Conservation (phyloP, 1,284 basidiomycete genomes). For the Cutaneotrichosporon cavernicola region DNA sequence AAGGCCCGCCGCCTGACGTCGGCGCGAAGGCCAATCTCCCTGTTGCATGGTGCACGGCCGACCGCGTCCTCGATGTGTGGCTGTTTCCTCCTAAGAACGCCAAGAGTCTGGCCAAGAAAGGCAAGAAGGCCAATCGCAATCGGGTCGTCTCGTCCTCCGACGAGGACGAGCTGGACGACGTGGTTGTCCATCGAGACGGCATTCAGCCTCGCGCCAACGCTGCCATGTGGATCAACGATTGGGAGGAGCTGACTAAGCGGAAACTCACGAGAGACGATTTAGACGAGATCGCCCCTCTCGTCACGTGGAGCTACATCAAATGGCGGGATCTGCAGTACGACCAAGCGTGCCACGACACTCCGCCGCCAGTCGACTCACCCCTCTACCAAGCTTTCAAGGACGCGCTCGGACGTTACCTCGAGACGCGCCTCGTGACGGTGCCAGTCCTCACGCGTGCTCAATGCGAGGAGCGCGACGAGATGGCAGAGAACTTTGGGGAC, state of each 20-base stretch:
- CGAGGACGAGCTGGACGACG: constrained; percentile 10
- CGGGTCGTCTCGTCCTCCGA: constrained; percentile 14
- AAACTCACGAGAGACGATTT: constrained; percentile 60
- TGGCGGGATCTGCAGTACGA: constrained; percentile 89
- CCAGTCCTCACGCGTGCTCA: constrained; percentile 54
- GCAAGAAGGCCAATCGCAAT: constrained; percentile 21
- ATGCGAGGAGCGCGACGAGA: constrained; percentile 41
- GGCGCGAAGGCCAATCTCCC: constrained; percentile 73
- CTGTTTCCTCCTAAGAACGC: constrained; percentile 55
- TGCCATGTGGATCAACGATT: constrained; percentile 55
- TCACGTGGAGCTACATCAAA: constrained; percentile 61
- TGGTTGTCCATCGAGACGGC: constrained; percentile 32
- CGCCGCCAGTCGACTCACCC: constrained; percentile 56
- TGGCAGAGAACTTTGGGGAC: constrained; percentile 28
- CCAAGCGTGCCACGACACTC: constrained; percentile 79
- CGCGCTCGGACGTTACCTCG: constrained; percentile 67
- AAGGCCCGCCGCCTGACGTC: constrained; percentile 52
- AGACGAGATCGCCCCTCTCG: constrained; percentile 55
- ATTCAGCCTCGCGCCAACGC: constrained; percentile 32
- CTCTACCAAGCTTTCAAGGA: constrained; percentile 63
- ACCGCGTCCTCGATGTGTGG: constrained; percentile 73
- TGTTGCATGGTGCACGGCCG: constrained; percentile 60
- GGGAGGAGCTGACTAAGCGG: constrained; percentile 58
- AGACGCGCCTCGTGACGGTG: constrained; percentile 64
- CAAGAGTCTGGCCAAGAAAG: constrained; percentile 29